These are phyloP conservation scores for Zasmidium cellare DNA, from an alignment of 2,329 filamentous ascomycete species.

Conservation along the genomic window DNA sequence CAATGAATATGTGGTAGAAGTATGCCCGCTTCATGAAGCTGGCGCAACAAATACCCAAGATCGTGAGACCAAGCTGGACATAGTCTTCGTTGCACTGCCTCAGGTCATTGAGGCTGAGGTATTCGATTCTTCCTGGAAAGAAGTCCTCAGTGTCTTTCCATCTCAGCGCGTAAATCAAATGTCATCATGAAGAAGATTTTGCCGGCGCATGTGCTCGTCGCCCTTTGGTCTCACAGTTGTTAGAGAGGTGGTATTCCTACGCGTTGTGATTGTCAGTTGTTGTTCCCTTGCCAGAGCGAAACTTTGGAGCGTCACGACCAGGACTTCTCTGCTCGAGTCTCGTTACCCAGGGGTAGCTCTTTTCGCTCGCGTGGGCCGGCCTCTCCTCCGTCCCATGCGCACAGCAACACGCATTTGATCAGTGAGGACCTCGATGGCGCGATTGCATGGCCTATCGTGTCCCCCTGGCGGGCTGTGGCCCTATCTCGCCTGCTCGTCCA, in stretches of 20 bases:
- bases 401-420: too few species aligned
- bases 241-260: background rate
- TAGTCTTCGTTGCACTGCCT: conserved; percentile 1
- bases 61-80: background rate
- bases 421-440: too few species aligned
- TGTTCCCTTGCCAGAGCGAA: background rate
- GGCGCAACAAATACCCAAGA: background rate
- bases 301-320: background rate
- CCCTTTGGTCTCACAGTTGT: background rate
- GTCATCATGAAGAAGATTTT: background rate
- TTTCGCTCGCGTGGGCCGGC: background rate
- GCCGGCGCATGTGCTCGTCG: background rate
- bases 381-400: background rate
- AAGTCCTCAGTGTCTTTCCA: background rate
- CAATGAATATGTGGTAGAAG: background rate
- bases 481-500: background rate
- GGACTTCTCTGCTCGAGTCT: background rate
- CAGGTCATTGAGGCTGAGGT: conserved; percentile 3
- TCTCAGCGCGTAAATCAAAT: background rate
- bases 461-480: background rate
- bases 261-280: background rate
- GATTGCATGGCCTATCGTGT: background rate
- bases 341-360: background rate
- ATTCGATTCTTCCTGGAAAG: background rate
- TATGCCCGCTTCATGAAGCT: background rate